phyloP scores from a whole-genome alignment of 345 rosid species.

The Camelina neglecta region DNA sequence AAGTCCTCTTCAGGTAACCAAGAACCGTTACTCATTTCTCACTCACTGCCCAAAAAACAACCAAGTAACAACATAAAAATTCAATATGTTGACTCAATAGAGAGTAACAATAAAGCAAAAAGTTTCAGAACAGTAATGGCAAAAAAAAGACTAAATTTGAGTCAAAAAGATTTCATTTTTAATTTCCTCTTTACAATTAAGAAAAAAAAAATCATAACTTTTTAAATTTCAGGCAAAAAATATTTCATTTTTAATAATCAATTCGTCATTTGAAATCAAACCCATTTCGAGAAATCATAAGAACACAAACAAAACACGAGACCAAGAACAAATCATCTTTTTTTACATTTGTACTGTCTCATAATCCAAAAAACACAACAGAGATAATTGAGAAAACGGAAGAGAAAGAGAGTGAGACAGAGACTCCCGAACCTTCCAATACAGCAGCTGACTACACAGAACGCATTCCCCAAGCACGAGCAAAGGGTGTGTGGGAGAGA shows the following conservation, averaged over 20 bases:
- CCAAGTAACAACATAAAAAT: not conserved
- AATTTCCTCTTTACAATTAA: no score
- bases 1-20: constrained; percentile 65
- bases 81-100: constrained; percentile 12
- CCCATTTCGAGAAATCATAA: not conserved
- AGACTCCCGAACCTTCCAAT: not conserved
- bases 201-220: no score
- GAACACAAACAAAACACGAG: constrained; percentile 2
- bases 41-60: constrained; percentile 32
- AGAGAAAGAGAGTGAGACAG: constrained; percentile 8
- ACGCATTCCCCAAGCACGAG: constrained; percentile 44
- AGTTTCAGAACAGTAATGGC: constrained; percentile 24
- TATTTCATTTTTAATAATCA: not conserved
- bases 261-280: not conserved
- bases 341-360: constrained; percentile 15
- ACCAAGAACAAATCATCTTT: not conserved
- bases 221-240: not conserved
- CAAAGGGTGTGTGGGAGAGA: not conserved
- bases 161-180: no score
- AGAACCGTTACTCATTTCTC: constrained; percentile 52
- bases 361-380: not conserved
- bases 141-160: no score
- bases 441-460: constrained; percentile 36
- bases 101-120: not conserved
- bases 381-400: not conserved